Percentiles rank a stretch among this genome's conserved stretches.
Evolutionary conservation across 75 land plant species (phyloP).

Genomic region (Pinus tabuliformis): DNA sequence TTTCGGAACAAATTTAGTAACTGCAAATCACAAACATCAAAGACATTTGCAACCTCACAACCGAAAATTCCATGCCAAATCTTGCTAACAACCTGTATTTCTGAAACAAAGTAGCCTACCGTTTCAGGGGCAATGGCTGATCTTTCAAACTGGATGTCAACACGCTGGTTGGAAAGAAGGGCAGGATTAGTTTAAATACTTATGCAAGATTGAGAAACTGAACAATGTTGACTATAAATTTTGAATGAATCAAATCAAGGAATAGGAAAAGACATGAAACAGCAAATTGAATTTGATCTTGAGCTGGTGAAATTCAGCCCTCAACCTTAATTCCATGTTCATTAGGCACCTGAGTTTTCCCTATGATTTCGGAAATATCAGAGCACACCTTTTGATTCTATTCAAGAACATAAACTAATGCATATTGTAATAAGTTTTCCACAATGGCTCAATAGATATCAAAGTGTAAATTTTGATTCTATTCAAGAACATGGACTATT

Average conservation of each 20-base stretch:
- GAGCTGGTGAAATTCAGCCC: too few relatives aligned
- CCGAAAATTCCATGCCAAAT: too few relatives aligned
- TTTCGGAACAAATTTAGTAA: too few relatives aligned
- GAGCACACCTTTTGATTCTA: neutral
- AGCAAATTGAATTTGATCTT: too few relatives aligned
- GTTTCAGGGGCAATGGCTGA: constrained; percentile 79
- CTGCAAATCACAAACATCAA: too few relatives aligned
- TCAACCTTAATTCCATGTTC: too few relatives aligned
- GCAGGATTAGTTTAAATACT: neutral
- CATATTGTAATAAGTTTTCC: too few relatives aligned
- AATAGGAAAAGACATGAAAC: neutral
- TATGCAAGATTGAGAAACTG: neutral
- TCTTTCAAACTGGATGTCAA: constrained; percentile 57
- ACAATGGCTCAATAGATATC: neutral
- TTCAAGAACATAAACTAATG: neutral
- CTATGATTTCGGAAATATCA: neutral
- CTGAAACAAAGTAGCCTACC: constrained; percentile 24
- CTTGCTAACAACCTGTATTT: neutral
- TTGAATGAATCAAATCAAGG: neutral
- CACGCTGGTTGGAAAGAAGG: constrained; percentile 41
- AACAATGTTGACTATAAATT: neutral
- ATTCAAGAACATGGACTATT: neutral
- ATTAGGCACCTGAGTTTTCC: too few relatives aligned
- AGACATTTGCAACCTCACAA: too few relatives aligned
- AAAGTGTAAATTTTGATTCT: neutral